phyloP scores from a whole-genome alignment of 208 protist genomes.

The Leishmania arabica region DNA sequence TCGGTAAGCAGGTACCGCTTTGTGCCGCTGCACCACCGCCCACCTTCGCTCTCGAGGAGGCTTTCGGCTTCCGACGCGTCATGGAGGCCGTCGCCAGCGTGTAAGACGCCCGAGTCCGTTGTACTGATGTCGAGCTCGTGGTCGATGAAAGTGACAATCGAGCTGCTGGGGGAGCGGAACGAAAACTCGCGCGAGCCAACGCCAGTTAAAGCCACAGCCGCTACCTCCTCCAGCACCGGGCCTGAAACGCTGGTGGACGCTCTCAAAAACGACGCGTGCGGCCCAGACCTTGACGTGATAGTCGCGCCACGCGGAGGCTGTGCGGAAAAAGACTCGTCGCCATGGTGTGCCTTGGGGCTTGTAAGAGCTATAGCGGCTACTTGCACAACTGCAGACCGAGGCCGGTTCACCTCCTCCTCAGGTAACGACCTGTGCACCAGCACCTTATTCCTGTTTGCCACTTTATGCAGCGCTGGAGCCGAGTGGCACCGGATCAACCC shows the following conservation, averaged over 20 bases:
- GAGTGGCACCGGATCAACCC: neutral
- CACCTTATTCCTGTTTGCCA: neutral
- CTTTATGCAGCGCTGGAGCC: neutral
- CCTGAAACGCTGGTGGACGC: neutral
- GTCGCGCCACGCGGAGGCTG: neutral
- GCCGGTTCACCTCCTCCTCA: neutral
- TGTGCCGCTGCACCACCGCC: neutral
- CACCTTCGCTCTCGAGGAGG: neutral
- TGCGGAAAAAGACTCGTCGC: neutral
- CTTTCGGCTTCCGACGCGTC: neutral
- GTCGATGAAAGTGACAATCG: constrained; percentile 6
- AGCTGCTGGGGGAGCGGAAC: neutral
- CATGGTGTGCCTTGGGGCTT: neutral
- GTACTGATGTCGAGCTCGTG: constrained; percentile 2
- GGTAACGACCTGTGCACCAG: neutral
- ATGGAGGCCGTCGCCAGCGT: neutral
- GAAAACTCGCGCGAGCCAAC: neutral
- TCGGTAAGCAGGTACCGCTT: neutral
- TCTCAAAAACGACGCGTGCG: neutral
- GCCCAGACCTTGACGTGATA: neutral
- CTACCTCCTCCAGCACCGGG: neutral
- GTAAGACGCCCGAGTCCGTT: neutral
- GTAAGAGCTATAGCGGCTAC: neutral
- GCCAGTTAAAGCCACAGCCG: neutral
- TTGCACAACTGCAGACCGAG: too few relatives aligned